A percentile compares a stretch with the other conserved stretches of the same genome.
phyloP scores from a whole-genome alignment of 306 rosid genomes.

The Citrullus colocynthis region DNA sequence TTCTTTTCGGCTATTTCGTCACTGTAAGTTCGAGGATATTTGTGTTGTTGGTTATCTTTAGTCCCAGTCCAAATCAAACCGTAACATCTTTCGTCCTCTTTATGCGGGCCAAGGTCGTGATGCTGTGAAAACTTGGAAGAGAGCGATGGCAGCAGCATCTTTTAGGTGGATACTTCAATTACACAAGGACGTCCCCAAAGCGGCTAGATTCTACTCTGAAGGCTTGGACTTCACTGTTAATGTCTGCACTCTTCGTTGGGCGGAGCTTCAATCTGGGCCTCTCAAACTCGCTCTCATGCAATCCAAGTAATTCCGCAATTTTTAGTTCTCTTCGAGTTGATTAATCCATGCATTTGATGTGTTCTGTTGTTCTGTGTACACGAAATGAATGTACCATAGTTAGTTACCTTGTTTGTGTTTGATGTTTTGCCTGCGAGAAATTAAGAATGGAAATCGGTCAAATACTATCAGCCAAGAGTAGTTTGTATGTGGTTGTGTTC shows the following conservation, averaged over 20 bases:
- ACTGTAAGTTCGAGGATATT: neutral
- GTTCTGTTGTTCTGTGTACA: conserved; percentile 6
- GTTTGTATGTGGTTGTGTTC: neutral
- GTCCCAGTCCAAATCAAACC: neutral
- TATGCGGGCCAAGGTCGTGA: neutral
- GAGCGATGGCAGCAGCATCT: conserved; percentile 45
- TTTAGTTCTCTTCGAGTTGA: neutral
- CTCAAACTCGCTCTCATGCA: conserved; percentile 79
- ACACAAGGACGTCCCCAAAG: conserved; percentile 76
- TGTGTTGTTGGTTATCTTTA: neutral
- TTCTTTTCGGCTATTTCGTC: neutral
- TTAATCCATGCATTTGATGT: conserved; percentile 2
- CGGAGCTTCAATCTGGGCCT: conserved; percentile 79
- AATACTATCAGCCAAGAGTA: neutral
- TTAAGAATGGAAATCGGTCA: neutral
- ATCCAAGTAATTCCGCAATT: conserved; percentile 20
- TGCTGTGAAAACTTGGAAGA: neutral
- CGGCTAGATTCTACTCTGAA: conserved; percentile 66
- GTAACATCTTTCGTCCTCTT: neutral
- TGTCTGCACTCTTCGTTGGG: conserved; percentile 74
- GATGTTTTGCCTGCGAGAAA: conserved; percentile 21
- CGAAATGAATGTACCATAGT: neutral
- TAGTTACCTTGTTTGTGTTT: conserved; percentile 14
- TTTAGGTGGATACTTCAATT: conserved; percentile 68
- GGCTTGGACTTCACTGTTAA: conserved; percentile 66